phyloP scores from a whole-genome alignment of 83 land plant genomes.

The Thuja plicata region DNA sequence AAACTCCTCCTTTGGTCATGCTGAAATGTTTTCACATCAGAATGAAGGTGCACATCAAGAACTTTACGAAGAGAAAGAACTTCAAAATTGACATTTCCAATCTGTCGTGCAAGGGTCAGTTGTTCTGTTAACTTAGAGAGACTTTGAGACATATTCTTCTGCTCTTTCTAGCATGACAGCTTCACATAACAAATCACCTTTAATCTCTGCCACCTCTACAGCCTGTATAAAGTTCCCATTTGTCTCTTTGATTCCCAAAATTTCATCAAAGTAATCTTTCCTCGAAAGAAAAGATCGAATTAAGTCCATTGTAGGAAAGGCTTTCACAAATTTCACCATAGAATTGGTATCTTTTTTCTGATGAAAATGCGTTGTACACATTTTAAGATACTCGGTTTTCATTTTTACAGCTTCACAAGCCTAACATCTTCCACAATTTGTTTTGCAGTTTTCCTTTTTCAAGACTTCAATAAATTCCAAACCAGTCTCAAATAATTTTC shows the following conservation, averaged over 20 bases:
- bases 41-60: slow-evolving; percentile 27
- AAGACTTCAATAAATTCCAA: slow-evolving; percentile 39
- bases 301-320: slow-evolving; percentile 34
- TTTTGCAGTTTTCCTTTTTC: slow-evolving; percentile 20
- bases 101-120: background rate
- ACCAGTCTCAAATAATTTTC: slow-evolving; percentile 41
- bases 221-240: too few species aligned
- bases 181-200: too few species aligned
- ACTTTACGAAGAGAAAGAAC: slow-evolving; percentile 26
- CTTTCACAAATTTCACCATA: slow-evolving; percentile 56
- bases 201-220: too few species aligned
- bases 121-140: slow-evolving; percentile 3
- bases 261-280: slow-evolving; percentile 41
- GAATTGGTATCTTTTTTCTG: background rate
- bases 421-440: background rate
- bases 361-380: slow-evolving; percentile 32
- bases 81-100: slow-evolving; percentile 14
- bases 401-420: background rate
- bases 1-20: slow-evolving; percentile 8
- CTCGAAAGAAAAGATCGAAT: slow-evolving; percentile 38
- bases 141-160: background rate
- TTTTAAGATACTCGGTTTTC: slow-evolving; percentile 24
- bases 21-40: slow-evolving; percentile 7
- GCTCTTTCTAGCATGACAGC: too few species aligned
- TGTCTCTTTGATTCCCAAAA: slow-evolving; percentile 35